Base-by-base conservation (phyloP, 2,329 filamentous ascomycete genomes). In the Arthrobotrys conoides region DNA sequence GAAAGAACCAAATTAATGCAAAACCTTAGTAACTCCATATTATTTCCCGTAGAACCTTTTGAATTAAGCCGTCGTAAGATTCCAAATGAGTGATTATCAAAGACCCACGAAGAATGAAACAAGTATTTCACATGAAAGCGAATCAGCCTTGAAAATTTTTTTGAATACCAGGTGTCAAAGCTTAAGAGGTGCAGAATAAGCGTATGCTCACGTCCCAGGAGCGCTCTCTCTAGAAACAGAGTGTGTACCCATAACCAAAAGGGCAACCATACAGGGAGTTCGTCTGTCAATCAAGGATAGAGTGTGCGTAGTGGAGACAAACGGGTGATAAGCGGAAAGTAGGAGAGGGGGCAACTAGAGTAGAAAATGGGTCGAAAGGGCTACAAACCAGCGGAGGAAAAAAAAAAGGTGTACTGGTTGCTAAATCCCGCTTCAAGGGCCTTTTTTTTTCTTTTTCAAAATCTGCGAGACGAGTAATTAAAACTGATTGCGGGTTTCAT, bases 11-110 rank as follows among this genome's bases (percentile, higher is more conserved):
- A 61, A 71, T 63, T 71, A 59, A 71, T 69, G 67, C 73, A 61
- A 70, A 61, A 59, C 65, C 73, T 66, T 64, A 63, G 73, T 59
- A 77, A 77, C 73, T 77, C 73, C 73, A 63, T 71, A 64, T 77
- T 77, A 64, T 66, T 72, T 71, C 59, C 73, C 66, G 64, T 66
- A 63, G 49, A 59, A 77, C 61, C 73, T 67, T 65, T 71, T 27
- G 53, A 67, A 77, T 77, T 77, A 77, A 77, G 59, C 59, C 27
- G 44, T 65, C 72, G 68, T 71, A 57, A 66, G 57, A 71, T 65
- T 71, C 57, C 48, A 12, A 51, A 59, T 67, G 44, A 57, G 67
- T 33, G 33, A 59, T 70, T 63, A 24, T 76, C 66, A 76, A 64
- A 61, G 27, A 68, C 61, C 67, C 48, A 71, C 48, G 33, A 76